Evolutionary conservation across 169 alveolate genomes (phyloP).

Genomic region (Plasmodium falciparum): DNA sequence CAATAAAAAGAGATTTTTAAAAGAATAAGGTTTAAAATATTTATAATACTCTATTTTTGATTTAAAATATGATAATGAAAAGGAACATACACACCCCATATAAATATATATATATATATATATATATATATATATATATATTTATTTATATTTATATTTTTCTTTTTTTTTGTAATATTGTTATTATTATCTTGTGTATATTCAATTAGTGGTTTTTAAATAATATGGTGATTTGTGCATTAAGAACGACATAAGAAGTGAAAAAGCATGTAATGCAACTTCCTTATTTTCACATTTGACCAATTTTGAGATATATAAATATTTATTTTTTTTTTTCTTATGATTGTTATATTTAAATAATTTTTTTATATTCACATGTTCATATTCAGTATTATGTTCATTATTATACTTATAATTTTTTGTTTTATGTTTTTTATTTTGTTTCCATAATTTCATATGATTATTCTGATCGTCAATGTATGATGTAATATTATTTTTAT

Average conservation of each 20-base stretch:
- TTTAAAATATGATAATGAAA: too few relatives aligned
- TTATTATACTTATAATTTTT: neutral
- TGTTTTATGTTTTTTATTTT: neutral
- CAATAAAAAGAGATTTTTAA: too few relatives aligned
- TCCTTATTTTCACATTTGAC: constrained; percentile 78
- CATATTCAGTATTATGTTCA: constrained; percentile 1
- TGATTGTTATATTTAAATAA: constrained; percentile 8
- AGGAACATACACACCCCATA: neutral
- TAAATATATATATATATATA: neutral
- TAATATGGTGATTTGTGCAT: constrained; percentile 74
- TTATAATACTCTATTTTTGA: too few relatives aligned
- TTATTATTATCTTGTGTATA: neutral
- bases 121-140: constrained; percentile 8
- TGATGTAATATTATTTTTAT: neutral
- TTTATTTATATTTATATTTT: neutral
- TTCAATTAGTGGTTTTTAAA: constrained; percentile 51
- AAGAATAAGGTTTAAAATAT: too few relatives aligned
- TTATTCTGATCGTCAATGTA: neutral
- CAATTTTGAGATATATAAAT: constrained; percentile 72
- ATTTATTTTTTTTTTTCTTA: constrained; percentile 34
- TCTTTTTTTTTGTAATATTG: neutral
- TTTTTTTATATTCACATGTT: constrained; percentile 23
- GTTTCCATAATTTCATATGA: neutral
- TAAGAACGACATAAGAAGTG: constrained; percentile 67
- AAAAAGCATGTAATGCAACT: constrained; percentile 75